Base-by-base conservation (phyloP, 257 asterid species). In the Ophiorrhiza pumila region DNA sequence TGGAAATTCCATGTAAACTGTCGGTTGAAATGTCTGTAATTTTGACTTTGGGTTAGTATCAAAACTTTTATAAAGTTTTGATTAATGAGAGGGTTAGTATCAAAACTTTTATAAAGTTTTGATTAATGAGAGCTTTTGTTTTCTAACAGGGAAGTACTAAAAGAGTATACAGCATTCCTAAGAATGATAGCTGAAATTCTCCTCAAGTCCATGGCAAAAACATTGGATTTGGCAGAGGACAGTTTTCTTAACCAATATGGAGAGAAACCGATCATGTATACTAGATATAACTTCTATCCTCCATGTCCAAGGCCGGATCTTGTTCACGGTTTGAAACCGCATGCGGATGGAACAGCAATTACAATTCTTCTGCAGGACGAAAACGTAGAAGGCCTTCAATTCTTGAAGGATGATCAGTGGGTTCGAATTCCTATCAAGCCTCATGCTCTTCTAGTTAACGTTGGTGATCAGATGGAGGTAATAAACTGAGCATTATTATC, bases 401-500 rank as follows among this genome's bases (percentile, higher is more conserved):
- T 87, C 32, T 76, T 80, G 59, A 88, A 71, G 73, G 93, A 83
- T 47, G 69, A 76, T 27, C 83, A 81, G 65, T 92, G 93, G 97
- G 78, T 57, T 68, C 76, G 70, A 63, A 90, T 85, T 77, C 90
- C 88, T 17, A 46, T 80, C 50, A 39, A 77, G 45, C 85, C 96
- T 55, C 49, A 82, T 47, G 87, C 94, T 22, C 73, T 92, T 58
- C 45, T 90, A 0, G 78, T 90, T 42, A 86, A 83, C 34, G 62
- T 76, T 5, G 98, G 96, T 4, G 96, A 92, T 83, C 96, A 87
- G 69, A 71, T 86, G 9, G 96, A 92, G 96, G 97, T 86, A 78
- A 22, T 55, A 61, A n/a, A n/a, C n/a, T n/a, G n/a, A n/a, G n/a
- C n/a, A n/a, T n/a, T n/a, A n/a, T n/a, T n/a, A n/a, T n/a, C n/a